Evolutionary conservation across 371 early-diverging fungal genomes (phyloP).

Genomic region (Parasitella parasitica): DNA sequence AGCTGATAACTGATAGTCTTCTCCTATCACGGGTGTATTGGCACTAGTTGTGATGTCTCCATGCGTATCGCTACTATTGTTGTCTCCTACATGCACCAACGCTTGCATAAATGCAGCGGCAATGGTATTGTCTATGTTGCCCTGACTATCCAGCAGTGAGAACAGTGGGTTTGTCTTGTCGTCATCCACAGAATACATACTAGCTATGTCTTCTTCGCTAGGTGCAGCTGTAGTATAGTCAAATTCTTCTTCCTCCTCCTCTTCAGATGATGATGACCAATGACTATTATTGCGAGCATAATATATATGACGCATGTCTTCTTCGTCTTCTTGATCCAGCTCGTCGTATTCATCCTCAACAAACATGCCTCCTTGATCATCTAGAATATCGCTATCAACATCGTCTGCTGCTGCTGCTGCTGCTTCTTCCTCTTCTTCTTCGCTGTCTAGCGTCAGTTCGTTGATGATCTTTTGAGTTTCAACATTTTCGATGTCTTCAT

Average conservation of each 20-base stretch:
- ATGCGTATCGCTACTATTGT: neutral
- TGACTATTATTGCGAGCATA: slow-evolving; percentile 10
- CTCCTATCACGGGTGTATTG: slow-evolving; percentile 12
- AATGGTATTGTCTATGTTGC: slow-evolving; percentile 30
- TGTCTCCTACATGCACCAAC: slow-evolving; percentile 16
- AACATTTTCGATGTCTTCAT: slow-evolving; percentile 41
- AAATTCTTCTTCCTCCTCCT: slow-evolving; percentile 37
- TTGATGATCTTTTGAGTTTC: slow-evolving; percentile 43
- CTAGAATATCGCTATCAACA: slow-evolving; percentile 15
- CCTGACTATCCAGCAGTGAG: slow-evolving; percentile 24
- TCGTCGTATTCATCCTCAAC: slow-evolving; percentile 37
- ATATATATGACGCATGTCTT: neutral
- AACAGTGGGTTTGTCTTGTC: slow-evolving; percentile 16
- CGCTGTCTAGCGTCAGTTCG: slow-evolving; percentile 31
- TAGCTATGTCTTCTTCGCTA: slow-evolving; percentile 15
- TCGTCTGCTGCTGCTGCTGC: too few relatives aligned
- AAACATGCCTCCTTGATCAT: slow-evolving; percentile 25
- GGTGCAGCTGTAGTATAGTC: slow-evolving; percentile 20
- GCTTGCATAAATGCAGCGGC: slow-evolving; percentile 41
- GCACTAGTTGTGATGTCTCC: slow-evolving; percentile 5
- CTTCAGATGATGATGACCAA: slow-evolving; percentile 43
- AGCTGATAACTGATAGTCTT: slow-evolving; percentile 16
- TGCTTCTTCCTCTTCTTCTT: too few relatives aligned
- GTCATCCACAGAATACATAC: slow-evolving; percentile 30
- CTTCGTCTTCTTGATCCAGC: slow-evolving; percentile 26